Percentiles rank a stretch among this genome's conserved stretches.
Evolutionary conservation across 345 rosid genomes (phyloP).

Genomic region (Arabis hirsuta): DNA sequence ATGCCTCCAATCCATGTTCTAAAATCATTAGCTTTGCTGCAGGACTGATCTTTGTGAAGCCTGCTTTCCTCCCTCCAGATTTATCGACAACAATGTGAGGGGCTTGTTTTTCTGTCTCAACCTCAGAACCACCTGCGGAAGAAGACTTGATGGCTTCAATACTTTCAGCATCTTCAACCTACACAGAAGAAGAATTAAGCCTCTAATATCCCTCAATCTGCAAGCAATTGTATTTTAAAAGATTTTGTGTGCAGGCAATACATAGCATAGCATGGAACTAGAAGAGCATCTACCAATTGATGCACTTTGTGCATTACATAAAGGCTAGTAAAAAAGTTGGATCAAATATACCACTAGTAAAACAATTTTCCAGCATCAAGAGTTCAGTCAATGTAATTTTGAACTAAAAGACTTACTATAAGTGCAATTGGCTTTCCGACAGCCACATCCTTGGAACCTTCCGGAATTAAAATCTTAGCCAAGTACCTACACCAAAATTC

Average conservation of each 20-base stretch:
- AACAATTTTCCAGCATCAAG: constrained; percentile 17
- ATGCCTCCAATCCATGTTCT: constrained; percentile 78
- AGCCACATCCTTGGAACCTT: constrained; percentile 51
- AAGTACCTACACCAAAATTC: constrained; percentile 45
- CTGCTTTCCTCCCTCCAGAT: constrained; percentile 45
- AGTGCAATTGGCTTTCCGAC: constrained; percentile 52
- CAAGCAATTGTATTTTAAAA: constrained; percentile 15
- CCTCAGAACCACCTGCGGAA: constrained; percentile 48
- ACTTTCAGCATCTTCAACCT: constrained; percentile 90
- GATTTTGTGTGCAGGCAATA: constrained; percentile 13
- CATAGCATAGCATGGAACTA: constrained; percentile 13
- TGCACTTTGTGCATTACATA: constrained; percentile 21
- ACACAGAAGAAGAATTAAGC: constrained; percentile 39
- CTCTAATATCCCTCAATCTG: constrained; percentile 26
- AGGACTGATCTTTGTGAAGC: constrained; percentile 85
- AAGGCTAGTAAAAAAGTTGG: constrained; percentile 27
- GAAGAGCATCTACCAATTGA: constrained; percentile 15
- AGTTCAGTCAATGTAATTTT: constrained; percentile 19
- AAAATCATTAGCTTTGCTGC: constrained; percentile 80
- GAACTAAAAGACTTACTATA: constrained; percentile 42
- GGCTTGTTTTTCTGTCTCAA: constrained; percentile 50
- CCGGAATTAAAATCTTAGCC: constrained; percentile 49
- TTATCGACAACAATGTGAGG: constrained; percentile 54
- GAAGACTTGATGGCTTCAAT: constrained; percentile 72
- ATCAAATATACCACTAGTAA: constrained; percentile 5